Evolutionary conservation across 768 basidiomycete genomes (phyloP).

Genomic region (Artomyces pyxidatus): DNA sequence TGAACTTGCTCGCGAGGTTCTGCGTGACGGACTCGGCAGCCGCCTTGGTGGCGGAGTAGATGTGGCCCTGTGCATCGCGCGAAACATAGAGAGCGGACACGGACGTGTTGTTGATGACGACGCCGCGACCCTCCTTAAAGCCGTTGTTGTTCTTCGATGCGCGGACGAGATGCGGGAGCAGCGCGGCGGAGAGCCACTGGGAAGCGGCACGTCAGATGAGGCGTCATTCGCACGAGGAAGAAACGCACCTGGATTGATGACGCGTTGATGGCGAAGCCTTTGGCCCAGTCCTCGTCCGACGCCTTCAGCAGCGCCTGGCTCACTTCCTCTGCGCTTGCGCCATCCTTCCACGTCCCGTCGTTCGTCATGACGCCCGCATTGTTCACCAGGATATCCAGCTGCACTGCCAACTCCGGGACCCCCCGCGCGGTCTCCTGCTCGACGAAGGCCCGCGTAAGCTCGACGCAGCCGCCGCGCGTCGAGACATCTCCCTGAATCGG

Average conservation of each 20-base stretch:
- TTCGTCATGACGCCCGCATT: conserved; percentile 7
- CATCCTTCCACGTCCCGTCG: conserved; percentile 10
- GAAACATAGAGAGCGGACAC: conserved; percentile 13
- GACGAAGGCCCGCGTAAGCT: conserved; percentile 4
- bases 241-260: conserved; percentile 9
- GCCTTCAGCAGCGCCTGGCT: conserved; percentile 11
- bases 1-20: conserved; percentile 16
- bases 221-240: neutral
- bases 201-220: neutral
- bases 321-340: conserved; percentile 6
- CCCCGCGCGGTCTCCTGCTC: conserved; percentile 8
- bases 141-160: conserved; percentile 8
- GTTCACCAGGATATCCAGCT: conserved; percentile 11
- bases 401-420: neutral
- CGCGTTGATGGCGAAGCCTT: conserved; percentile 12
- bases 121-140: conserved; percentile 8
- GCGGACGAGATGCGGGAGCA: conserved; percentile 12
- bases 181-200: conserved; percentile 14
- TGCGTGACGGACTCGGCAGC: conserved; percentile 13
- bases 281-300: conserved; percentile 11
- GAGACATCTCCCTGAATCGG: conserved; percentile 14
- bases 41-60: conserved; percentile 14
- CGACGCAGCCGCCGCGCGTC: conserved; percentile 10
- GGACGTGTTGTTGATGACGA: conserved; percentile 15
- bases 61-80: conserved; percentile 4